Base-by-base conservation (phyloP, 257 asterid species). In the Fraxinus americana region DNA sequence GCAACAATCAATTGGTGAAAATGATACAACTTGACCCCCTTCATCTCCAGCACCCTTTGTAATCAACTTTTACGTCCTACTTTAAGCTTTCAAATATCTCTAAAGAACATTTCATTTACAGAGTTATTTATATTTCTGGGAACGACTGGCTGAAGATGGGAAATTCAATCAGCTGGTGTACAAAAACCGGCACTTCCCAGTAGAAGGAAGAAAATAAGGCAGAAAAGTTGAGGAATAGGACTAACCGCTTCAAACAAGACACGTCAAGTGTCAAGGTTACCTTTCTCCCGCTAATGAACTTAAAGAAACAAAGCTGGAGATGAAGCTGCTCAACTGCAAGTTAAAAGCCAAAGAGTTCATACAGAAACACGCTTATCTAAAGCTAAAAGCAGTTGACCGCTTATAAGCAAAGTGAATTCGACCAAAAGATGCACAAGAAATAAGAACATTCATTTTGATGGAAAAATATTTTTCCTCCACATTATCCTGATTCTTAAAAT, bases 231-330 rank as follows among this genome's bases (percentile, higher is more conserved):
- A 48, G 78, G 12, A 79, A 32, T 43, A 73, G 66, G 77, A 63
- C 87, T 35, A 83, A 94, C 99, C 90, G 85, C 78, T 90, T 91
- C 90, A 94, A 87, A 86, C 96, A 90, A 75, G 99, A 91, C 77
- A 94, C 27, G 82, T 91, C 96, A 48, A 94, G 89, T 43, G 90
- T 88, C 85, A 90, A 74, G 59, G 75, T 80, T 82, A 88, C 90
- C 85, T 89, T 94, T 82, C 79, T 87, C 81, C 91, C 91, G 35
- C 84, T 79, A 68, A 78, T 77, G 41, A 86, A 91, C 78, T 76
- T 87, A 57, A 85, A 78, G 92, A 91, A 94, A 85, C 84, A 80
- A 75, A 90, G 91, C 75, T 75, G 81, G 87, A 94, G 87, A 83
- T 84, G 74, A 73, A 94, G 97, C 83, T 78, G 85, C 52, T 83